Evolutionary conservation across 2,329 filamentous ascomycete genomes (phyloP).

Genomic region (Cadophora luteo-olivacea): DNA sequence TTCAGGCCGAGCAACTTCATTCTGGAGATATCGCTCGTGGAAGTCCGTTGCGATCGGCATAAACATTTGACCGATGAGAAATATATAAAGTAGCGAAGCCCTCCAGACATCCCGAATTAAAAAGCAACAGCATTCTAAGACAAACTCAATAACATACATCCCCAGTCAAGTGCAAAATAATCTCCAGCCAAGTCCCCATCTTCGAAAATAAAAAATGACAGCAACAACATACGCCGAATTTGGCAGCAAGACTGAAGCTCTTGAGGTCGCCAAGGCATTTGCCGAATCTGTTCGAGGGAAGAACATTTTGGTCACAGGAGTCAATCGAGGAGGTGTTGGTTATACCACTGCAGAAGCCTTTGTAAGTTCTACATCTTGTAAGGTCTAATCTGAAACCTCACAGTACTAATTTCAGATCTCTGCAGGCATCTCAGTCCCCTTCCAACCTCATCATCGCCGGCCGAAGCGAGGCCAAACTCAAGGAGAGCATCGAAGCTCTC

Average conservation of each 20-base stretch:
- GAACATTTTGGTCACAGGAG: constrained; percentile 40
- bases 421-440: constrained; percentile 38
- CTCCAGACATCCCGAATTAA: neutral
- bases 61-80: neutral
- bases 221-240: constrained; percentile 47
- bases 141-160: neutral
- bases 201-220: constrained; percentile 5
- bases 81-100: constrained; percentile 5
- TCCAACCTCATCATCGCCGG: constrained; percentile 30
- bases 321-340: constrained; percentile 31
- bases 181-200: neutral
- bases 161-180: neutral
- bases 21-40: neutral
- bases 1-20: neutral
- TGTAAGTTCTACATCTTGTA: constrained; percentile 9
- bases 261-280: constrained; percentile 49
- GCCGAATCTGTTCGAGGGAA: constrained; percentile 46
- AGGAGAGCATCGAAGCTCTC: constrained; percentile 24
- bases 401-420: neutral
- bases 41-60: neutral
- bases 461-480: constrained; percentile 27
- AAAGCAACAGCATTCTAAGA: neutral
- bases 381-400: no score
- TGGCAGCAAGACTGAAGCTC: constrained; percentile 46
- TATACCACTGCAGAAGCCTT: constrained; percentile 31